Base-by-base conservation (phyloP, 495 filamentous ascomycete genomes). In the Tuber magnatum region DNA sequence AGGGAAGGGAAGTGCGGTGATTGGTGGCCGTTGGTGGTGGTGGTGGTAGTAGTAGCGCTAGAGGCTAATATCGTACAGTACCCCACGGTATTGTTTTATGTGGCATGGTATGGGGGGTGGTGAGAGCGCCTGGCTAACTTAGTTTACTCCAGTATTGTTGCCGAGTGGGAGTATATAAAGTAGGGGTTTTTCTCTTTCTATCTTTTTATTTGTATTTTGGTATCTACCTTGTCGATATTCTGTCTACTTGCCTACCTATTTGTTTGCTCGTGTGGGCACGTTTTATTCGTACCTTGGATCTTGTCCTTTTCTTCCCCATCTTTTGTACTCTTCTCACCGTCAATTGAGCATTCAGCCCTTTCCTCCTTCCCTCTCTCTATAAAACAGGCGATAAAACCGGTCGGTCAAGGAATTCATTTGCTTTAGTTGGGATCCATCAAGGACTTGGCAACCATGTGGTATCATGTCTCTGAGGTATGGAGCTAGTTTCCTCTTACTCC, bases 381-480 rank as follows among this genome's bases (percentile, higher is more conserved):
- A 3, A 35, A 7, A 65, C 56, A 32, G 56, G 28, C n/a, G 51
- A 61, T 61, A 61, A 28, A 35, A 22, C 69, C 68, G 22, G 9
- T 38, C 43, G 24, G 18, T 61, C 51, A 3, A n/a, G 0, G 51
- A 61, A 61, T 61, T 14, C 24, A 28, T 22, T 56, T 56, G 22
- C 1, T 32, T 46, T 35, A 70, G n/a, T 74, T 32, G 39, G 12
- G 12, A 65, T 35, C 56, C 39, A 12, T 44, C 51, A 41, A 43
- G 24, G 42, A 74, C 20, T 32, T 28, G 8, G 70, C 44, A 61
- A 73, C 70, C 56, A 75, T 80, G 74, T 76, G 75, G 70, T 76
- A 65, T 73, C 72, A 80, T 76, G 65, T 80, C 41, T 79, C 74
- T 38, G 76, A 73, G 70, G 44, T 70, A 73, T 48, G 44, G 44